Base-by-base conservation (phyloP, 2,329 filamentous ascomycete species). In the Cadophora sp. region DNA sequence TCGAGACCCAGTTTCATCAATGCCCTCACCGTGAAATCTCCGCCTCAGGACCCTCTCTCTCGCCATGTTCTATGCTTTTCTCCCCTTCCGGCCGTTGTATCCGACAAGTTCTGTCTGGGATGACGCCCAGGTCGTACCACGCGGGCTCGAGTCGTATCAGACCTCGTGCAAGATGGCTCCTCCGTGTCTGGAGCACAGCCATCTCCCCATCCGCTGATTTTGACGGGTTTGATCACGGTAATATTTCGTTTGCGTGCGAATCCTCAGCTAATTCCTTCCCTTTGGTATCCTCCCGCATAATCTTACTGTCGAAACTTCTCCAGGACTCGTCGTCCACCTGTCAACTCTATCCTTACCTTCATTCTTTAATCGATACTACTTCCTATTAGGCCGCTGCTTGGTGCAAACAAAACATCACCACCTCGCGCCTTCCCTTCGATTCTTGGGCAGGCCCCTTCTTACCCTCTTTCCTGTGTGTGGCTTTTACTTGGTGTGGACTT, bases 371-470 rank as follows among this genome's bases (percentile, higher is more conserved):
- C 61, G 50, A 68, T 65, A 68, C 62, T 37, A 67, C 62, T 43
- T 61, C 40, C 65, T 66, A 24, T 48, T 70, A 65, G 37, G 62
- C 55, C 34, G 27, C 11, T 40, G 31, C 60, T 62, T 56, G 65
- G 37, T 62, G 63, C 64, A 75, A 74, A 74, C 67, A 67, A 72
- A 75, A 73, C 68, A 69, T 72, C 26, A 16, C 40, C 65, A 69
- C 59, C 60, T 62, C 56, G 67, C 64, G 68, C 67, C 68, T 68
- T 69, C 69, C 64, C 69, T 68, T 72, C 67, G 56, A 62, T 73
- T 72, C 67, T 69, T 66, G 68, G 73, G 74, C 73, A 68, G 72
- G 74, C 65, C 73, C 73, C 67, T 69, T 69, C 51, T 67, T 70
- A 68, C 69, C 65, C 73, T 70, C 65, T 69, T 67, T 75, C 65